Base-by-base conservation (phyloP, 768 basidiomycete genomes). In the Lentinula detonsa region DNA sequence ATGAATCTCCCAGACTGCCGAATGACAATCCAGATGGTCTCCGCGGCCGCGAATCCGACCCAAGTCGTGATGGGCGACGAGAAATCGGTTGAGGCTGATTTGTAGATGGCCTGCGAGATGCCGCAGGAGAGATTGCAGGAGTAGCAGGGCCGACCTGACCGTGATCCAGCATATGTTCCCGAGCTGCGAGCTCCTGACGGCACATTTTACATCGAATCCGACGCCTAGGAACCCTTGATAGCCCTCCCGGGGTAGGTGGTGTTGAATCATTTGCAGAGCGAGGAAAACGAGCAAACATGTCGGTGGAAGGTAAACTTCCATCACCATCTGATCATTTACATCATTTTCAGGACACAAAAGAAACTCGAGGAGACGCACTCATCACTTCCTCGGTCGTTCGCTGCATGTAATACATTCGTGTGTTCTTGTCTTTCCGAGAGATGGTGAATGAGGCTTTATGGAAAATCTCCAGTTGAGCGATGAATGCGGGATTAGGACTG, bases 91-190 rank as follows among this genome's bases (percentile, higher is more conserved):
- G 66, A 65, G 35, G 60, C 62, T 59, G 65, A 45, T 58, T 61
- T 45, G 46, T 62, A 18, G 77, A 80, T 33, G 74, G 70, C 21
- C 75, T 73, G n/a, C 81, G 76, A 0, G 85, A 85, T 7, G 65
- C 40, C 11, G 74, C 80, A 13, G 83, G 84, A 0, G 85, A 79
- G 4, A 74, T 65, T 4, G 72, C 61, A 5, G 81, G 87, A 0
- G 88, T 90, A 1, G 85, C 77, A 9, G 87, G 84, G 2, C 87
- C 87, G 4, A 90, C 74, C 67, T 92, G 89, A 4, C 88, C 89
- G 66, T 95, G 93, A 70, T 94, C 90, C 51, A 94, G 82, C 91
- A 98, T 93, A 70, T 97, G 91, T 69, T 95, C 93, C n/a, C 90
- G 80, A 0, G 91, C 84, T 0, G 95, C 95, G 13, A 98, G 80